Evolutionary conservation across 768 basidiomycete species (phyloP), one percentile per base, ranked within the genome.

Genomic region (Lentinula detonsa): DNA sequence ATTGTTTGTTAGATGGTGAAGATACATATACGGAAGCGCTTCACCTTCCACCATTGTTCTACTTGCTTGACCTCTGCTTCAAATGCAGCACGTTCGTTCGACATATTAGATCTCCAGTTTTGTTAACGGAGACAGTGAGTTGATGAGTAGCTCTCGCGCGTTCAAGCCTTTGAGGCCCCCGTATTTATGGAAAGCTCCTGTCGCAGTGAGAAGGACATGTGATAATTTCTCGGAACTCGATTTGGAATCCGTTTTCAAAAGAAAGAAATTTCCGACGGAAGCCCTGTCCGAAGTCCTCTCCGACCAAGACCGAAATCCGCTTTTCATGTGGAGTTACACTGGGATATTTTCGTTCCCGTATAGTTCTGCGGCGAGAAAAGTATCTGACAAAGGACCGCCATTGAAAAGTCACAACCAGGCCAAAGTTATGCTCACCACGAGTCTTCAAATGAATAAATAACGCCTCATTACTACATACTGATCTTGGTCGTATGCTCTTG

Each of bases 31-130:
- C 23, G 65, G 48, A 65, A 68, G 56, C 3, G 11, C 15, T 16
- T 43, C 65, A 93, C 95, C 86, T 92, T 91, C 86, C 90, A 97
- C 92, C 95, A 98, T 61, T 83, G 76, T 75, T 97, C 90, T 65
- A 97, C 88, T 66, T 88, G 75, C 33, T 85, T 85, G 61, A 97
- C 91, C 73, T 99, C 92, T 40, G 84, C 79, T 45, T 84, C 81
- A 75, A 96, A 96, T 59, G 76, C 78, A 52, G 81, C 78, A 74
- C 82, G 81, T 75, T 92, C 90, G 72, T 73, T 72, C 67, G 85
- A 75, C 88, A 90, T 90, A 64, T 57, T 75, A 59, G 60, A 59
- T 56, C 58, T 46, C 21, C 45, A 8, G 15, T 23, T 9, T 59
- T 75, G 58, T 61, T 61, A 54, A 59, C 59, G 51, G 33, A 49